Percentiles rank a stretch among this genome's conserved stretches.
Evolutionary conservation across 768 basidiomycete genomes (phyloP).

Genomic region (Trametes cinnabarina): DNA sequence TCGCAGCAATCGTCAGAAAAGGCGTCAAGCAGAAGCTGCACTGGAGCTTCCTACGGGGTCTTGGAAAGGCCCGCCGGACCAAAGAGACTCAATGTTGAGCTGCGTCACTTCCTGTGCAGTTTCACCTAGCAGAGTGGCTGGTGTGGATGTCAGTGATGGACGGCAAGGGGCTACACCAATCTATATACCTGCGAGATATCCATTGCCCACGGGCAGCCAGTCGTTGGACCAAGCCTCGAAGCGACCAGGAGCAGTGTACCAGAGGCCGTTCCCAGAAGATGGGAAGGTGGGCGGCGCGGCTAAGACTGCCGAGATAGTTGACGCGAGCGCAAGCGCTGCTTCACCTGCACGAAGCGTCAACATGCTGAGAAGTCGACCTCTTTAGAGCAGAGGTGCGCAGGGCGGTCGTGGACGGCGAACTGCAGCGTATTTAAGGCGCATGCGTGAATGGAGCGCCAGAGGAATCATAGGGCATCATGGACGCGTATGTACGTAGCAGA

Average conservation of each 20-base stretch:
- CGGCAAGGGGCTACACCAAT: not conserved
- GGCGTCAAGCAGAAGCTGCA: not conserved
- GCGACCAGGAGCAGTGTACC: slow-evolving; percentile 55
- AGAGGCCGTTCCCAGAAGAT: slow-evolving; percentile 69
- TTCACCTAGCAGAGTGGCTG: slow-evolving; percentile 68
- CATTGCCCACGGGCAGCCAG: slow-evolving; percentile 72
- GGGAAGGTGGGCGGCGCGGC: slow-evolving; percentile 53
- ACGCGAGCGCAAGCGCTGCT: not conserved
- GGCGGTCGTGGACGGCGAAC: not conserved
- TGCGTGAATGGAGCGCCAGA: not conserved
- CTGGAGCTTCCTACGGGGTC: slow-evolving; percentile 49
- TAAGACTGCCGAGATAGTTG: not conserved
- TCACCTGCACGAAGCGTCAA: slow-evolving; percentile 9
- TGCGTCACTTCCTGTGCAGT: slow-evolving; percentile 58
- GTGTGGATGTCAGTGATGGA: not conserved
- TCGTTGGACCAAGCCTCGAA: slow-evolving; percentile 51
- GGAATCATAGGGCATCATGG: no score
- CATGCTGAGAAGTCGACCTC: not conserved
- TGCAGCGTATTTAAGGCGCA: slow-evolving; percentile 1
- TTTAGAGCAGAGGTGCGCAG: not conserved
- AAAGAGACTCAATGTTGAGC: slow-evolving; percentile 74
- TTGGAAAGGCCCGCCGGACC: slow-evolving; percentile 72
- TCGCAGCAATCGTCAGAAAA: not conserved
- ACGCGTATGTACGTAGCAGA: no score
- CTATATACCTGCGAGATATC: slow-evolving; percentile 57